Evolutionary conservation across 202 grass and related monocot species (phyloP).

Genomic region (Digitaria exilis): DNA sequence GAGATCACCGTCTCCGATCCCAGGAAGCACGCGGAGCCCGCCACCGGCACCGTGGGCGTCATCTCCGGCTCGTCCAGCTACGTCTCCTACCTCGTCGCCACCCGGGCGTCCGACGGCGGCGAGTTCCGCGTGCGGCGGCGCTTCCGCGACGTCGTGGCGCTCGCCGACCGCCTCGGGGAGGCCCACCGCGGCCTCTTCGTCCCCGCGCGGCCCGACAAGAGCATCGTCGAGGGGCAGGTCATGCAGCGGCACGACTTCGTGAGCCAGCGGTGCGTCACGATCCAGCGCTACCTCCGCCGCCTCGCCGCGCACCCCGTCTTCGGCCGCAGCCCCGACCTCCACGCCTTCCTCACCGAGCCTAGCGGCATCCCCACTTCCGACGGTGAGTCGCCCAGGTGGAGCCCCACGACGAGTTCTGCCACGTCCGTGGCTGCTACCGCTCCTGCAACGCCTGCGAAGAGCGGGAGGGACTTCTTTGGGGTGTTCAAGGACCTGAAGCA

Average conservation of each 20-base stretch:
- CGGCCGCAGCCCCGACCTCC: slow-evolving; percentile 53
- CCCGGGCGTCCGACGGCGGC: slow-evolving; percentile 45
- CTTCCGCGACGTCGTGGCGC: slow-evolving; percentile 81
- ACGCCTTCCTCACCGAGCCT: slow-evolving; percentile 66
- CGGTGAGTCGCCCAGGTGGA: slow-evolving; percentile 46
- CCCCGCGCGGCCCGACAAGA: slow-evolving; percentile 78
- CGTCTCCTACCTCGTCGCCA: slow-evolving; percentile 81
- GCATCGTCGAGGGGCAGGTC: slow-evolving; percentile 84
- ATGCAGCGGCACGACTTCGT: slow-evolving; percentile 97
- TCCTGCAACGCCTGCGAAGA: slow-evolving; percentile 50
- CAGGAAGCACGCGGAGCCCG: slow-evolving; percentile 72
- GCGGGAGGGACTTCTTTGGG: slow-evolving; percentile 72
- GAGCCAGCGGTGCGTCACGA: slow-evolving; percentile 59
- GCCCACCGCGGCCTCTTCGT: slow-evolving; percentile 86
- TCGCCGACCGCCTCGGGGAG: slow-evolving; percentile 71
- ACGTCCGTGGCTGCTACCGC: slow-evolving; percentile 12
- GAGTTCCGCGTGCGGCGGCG: slow-evolving; percentile 74
- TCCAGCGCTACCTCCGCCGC: slow-evolving; percentile 80
- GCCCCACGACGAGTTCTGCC: slow-evolving; percentile 32
- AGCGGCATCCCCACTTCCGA: slow-evolving; percentile 49
- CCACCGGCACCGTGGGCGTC: slow-evolving; percentile 54
- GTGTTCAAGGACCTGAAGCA: slow-evolving; percentile 96
- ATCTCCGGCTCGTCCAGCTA: slow-evolving; percentile 68
- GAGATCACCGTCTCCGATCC: slow-evolving; percentile 84
- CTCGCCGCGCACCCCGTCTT: slow-evolving; percentile 71